Base-by-base conservation (phyloP, 2,329 filamentous ascomycete species). In the Thielaviopsis ethacetica region DNA sequence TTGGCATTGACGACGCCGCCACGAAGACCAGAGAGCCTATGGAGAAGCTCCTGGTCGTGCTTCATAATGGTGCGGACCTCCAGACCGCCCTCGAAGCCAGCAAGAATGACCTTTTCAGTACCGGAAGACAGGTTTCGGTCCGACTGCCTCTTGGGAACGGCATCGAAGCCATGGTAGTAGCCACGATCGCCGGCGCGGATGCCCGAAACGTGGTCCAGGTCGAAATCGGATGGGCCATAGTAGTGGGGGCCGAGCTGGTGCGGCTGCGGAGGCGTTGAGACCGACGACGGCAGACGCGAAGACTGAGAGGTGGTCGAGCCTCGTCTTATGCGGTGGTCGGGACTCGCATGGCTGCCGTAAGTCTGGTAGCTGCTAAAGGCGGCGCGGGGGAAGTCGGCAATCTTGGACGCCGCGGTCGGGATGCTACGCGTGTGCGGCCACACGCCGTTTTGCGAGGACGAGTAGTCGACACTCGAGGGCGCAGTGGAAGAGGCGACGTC, bases 1-100 rank as follows among this genome's bases (percentile, higher is more conserved):
- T 91, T 95, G 58, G 91, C 91, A 63, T 86, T 80, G 63, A 89
- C 75, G 1, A 96, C 87, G 22, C 83, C 83, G 49, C 91, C 91
- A 65, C 84, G 81, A 27, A 96, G 74, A 4, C 88, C 88, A 66
- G 85, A 84, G 54, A 96, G 72, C 59, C 81, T 81, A 21, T 84
- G 84, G 30, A 89, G 72, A 22, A 81, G 76, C 59, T 88, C 85
- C 58, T 88, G 70, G 54, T 85, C 86, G 62, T 83, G 82, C 66
- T 85, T 87, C 51, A 83, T 81, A 30, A 94, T 78, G 21, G 81
- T 76, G 63, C 88, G 84, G 17, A 95, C 78, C 63, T 91, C 85
- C 55, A 96, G 68, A 1, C 84, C 84, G 50, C 88, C 88, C 67
- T 95, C 86, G 64, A 84, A 89, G 1, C 91, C 91, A 9, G 88